Conservation (phyloP, 768 basidiomycete genomes). For the Phaeotremella fagi region DNA sequence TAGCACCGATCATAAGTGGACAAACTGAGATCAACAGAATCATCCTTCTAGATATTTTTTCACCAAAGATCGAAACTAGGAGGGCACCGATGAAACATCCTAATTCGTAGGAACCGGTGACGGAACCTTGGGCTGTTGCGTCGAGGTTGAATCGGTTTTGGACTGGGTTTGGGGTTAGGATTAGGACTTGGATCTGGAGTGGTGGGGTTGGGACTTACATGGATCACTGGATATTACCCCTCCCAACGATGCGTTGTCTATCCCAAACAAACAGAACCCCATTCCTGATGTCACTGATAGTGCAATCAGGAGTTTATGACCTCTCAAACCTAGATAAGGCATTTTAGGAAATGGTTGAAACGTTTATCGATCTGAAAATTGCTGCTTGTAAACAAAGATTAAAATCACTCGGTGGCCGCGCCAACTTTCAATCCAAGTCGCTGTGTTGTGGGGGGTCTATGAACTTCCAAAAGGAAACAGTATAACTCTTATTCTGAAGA, state of each 20-base stretch:
- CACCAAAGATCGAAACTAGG: constrained; percentile 5
- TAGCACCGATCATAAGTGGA: constrained; percentile 8
- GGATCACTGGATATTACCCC: constrained; percentile 15
- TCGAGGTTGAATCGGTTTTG: constrained; percentile 6
- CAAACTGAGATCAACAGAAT: constrained; percentile 7
- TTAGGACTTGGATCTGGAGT: neutral
- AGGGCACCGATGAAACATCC: constrained; percentile 18
- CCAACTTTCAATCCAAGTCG: no score
- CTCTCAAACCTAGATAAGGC: constrained; percentile 16
- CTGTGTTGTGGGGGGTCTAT: no score
- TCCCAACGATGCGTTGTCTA: constrained; percentile 13
- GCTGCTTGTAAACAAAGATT: no score
- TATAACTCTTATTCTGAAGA: no score
- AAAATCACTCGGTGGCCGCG: no score
- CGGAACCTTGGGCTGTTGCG: constrained; percentile 10
- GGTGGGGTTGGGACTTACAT: constrained; percentile 4
- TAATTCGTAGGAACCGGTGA: constrained; percentile 12
- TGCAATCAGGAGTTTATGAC: constrained; percentile 13
- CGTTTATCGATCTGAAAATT: no score
- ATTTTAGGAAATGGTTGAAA: no score
- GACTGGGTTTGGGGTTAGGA: constrained; percentile 1
- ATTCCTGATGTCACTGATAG: constrained; percentile 14
- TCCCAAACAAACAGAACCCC: constrained; percentile 16
- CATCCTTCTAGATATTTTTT: constrained; percentile 7
- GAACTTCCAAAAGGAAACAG: no score